Conservation (phyloP, 2,329 filamentous ascomycete genomes). For the Colletotrichum scovillei region DNA sequence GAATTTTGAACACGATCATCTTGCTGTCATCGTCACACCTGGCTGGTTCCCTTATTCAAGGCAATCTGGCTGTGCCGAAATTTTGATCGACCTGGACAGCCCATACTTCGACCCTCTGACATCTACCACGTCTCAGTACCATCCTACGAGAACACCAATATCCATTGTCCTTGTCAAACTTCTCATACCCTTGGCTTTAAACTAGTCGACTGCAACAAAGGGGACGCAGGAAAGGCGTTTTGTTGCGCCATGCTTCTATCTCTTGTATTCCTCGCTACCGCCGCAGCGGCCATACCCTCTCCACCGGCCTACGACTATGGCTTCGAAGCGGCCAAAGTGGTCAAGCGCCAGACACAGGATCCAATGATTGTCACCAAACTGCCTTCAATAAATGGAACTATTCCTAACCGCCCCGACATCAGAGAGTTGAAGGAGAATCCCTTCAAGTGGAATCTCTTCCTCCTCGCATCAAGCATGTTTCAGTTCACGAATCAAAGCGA, state of each 20-base stretch:
- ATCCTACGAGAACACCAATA: not conserved
- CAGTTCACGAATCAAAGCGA: constrained; percentile 72
- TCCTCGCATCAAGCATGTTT: constrained; percentile 80
- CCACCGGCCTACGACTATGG: constrained; percentile 60
- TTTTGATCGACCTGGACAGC: not conserved
- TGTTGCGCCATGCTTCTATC: not conserved
- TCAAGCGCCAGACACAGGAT: constrained; percentile 52
- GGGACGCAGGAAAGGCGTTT: constrained; percentile 6
- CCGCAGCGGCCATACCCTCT: not conserved
- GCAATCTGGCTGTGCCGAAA: not conserved
- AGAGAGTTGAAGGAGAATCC: constrained; percentile 71
- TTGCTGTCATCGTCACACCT: not conserved
- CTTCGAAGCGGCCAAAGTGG: constrained; percentile 52
- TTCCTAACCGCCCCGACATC: constrained; percentile 72
- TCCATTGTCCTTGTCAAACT: not conserved
- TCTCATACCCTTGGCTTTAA: not conserved
- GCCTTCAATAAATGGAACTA: constrained; percentile 52
- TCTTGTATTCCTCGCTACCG: constrained; percentile 9
- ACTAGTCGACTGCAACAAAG: not conserved
- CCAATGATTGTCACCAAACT: constrained; percentile 57
- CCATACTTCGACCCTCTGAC: not conserved
- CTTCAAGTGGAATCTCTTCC: constrained; percentile 80
- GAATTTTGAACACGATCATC: not conserved
- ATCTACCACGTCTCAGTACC: not conserved
- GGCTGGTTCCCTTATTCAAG: not conserved